Evolutionary conservation across 1,284 basidiomycete species (phyloP).

Genomic region (Crucibulum cyathiforme): DNA sequence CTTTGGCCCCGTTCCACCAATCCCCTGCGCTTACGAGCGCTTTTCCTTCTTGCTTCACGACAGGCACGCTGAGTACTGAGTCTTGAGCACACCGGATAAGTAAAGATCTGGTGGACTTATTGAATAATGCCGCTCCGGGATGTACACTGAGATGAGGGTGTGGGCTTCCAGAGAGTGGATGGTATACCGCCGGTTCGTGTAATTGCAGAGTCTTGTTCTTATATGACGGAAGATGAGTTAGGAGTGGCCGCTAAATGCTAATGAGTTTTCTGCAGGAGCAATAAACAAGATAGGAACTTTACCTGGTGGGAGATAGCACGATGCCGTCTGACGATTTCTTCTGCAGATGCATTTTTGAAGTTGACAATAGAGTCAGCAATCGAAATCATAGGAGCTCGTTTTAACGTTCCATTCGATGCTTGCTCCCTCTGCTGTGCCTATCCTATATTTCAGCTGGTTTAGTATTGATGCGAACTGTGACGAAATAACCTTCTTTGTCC

Average conservation of each 20-base stretch:
- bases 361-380: slow-evolving; percentile 59
- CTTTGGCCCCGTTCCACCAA: slow-evolving; percentile 68
- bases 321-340: slow-evolving; percentile 61
- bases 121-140: slow-evolving; percentile 51
- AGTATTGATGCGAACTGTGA: too few species aligned
- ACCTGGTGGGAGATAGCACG: slow-evolving; percentile 82
- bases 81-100: slow-evolving; percentile 57
- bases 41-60: slow-evolving; percentile 68
- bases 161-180: slow-evolving; percentile 7
- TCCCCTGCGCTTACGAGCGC: slow-evolving; percentile 48
- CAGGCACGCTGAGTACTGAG: slow-evolving; percentile 54
- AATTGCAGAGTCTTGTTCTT: slow-evolving; percentile 51
- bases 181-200: slow-evolving; percentile 32
- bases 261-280: slow-evolving; percentile 6
- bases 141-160: slow-evolving; percentile 18
- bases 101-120: slow-evolving; percentile 43
- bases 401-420: slow-evolving; percentile 43
- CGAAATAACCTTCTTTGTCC: slow-evolving; percentile 54
- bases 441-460: not conserved
- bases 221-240: slow-evolving; percentile 44
- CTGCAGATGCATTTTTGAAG: slow-evolving; percentile 64
- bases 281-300: slow-evolving; percentile 8
- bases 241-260: slow-evolving; percentile 49
- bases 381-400: slow-evolving; percentile 69
- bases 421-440: slow-evolving; percentile 36